phyloP scores from a whole-genome alignment of 2,329 filamentous ascomycete species.

The Beauveria varroae region DNA sequence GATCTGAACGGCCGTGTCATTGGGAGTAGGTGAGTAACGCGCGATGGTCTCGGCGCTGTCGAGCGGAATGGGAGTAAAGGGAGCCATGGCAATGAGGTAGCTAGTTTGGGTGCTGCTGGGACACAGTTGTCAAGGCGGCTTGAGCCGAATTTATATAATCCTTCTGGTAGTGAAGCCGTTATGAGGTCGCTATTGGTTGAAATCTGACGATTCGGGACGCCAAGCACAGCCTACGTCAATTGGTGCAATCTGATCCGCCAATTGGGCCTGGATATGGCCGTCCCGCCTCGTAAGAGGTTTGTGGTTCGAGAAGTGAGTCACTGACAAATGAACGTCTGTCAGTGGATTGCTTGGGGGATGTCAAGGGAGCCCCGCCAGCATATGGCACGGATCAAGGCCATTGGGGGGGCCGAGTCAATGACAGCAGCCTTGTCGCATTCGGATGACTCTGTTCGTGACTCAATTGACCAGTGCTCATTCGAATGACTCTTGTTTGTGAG shows the following conservation, averaged over 20 bases:
- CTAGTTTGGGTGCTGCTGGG: not conserved
- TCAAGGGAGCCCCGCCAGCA: not conserved
- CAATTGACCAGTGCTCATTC: not conserved
- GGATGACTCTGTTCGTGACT: constrained; percentile 1
- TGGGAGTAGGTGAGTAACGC: constrained; percentile 7
- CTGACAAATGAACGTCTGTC: not conserved
- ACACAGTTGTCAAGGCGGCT: not conserved
- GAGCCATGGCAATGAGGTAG: constrained; percentile 2
- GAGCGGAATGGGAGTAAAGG: constrained; percentile 8
- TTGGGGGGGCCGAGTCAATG: not conserved
- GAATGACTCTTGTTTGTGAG: constrained; percentile 1
- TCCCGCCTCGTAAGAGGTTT: constrained; percentile 1
- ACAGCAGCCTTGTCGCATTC: not conserved
- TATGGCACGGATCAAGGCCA: not conserved
- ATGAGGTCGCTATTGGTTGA: not conserved
- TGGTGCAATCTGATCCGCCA: not conserved
- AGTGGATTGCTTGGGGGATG: not conserved
- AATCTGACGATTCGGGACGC: not conserved
- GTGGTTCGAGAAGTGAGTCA: constrained; percentile 5
- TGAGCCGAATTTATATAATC: not conserved
- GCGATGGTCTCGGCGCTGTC: constrained; percentile 5
- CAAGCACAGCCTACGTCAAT: not conserved
- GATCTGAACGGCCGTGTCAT: constrained; percentile 11
- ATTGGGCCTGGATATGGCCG: not conserved
- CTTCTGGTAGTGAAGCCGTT: not conserved